Evolutionary conservation across 805 yeast species (phyloP), one percentile per base, ranked within the genome.

Genomic region (Candida chilensis): DNA sequence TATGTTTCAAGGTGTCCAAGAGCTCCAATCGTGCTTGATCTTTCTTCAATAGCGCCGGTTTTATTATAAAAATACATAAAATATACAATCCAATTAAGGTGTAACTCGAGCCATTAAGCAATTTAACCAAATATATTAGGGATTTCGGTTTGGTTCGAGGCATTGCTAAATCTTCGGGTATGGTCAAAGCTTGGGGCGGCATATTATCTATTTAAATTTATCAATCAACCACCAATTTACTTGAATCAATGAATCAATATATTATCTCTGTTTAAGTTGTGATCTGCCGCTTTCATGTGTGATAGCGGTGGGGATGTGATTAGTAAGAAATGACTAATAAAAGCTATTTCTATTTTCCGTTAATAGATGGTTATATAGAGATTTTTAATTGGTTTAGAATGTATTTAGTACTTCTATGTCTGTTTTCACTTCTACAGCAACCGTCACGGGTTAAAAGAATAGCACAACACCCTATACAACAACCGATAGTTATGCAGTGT

Each of bases 41-140:
- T 17, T 58, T 61, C 4, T 50, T 31, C 11, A 52, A 50, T 5
- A 70, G 29, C 14, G 57, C 36, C 3, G 77, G 77, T 31, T 57
- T 58, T 9, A 71, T 28, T 4, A 54, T 40, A 5, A 57, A 37
- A 11, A 60, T 45, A 6, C 56, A 52, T 1, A 57, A 11, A 4
- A 49, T 27, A 32, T 54, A 60, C 1, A 57, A 36, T 0, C 47
- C 32, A 1, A 57, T 37, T 5, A 62, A 30, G 0, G 46, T 38
- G 16, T 52, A 44, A 0, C 66, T 65, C 4, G 68, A 57, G 11
- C 44, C 40, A 32, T 60, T 50, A 0, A 64, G 44, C 5, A 63
- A 37, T 14, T 40, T 38, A 10, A 46, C 36, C 17, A 57, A 32
- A 34, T 38, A 53, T 9, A 46, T 33, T 17, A 57, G 27, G 3